These are phyloP conservation scores for Ammopiptanthus mongolicus DNA, from an alignment of 306 rosid genomes.

Conservation along the genomic window DNA sequence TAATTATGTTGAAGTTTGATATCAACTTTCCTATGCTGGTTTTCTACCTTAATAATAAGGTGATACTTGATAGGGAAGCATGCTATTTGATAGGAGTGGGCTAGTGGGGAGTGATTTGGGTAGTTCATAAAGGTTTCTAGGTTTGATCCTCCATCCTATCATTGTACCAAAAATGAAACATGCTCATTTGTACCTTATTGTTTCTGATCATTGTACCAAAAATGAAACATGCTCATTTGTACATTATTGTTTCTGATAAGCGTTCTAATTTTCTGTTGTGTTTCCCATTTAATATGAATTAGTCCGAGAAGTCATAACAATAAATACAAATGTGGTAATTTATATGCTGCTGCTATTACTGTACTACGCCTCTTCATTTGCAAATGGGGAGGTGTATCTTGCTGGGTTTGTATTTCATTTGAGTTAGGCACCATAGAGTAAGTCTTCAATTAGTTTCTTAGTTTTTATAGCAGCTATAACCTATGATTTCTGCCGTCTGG, in stretches of 20 bases:
- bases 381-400: constrained; percentile 2
- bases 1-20: background rate
- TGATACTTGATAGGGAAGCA: background rate
- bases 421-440: background rate
- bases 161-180: background rate
- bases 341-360: background rate
- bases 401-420: constrained; percentile 10
- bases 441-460: background rate
- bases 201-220: background rate
- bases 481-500: background rate
- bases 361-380: background rate
- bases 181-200: background rate
- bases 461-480: background rate
- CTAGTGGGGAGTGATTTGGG: background rate
- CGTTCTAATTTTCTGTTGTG: background rate
- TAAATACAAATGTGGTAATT: background rate
- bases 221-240: background rate
- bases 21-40: background rate
- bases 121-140: background rate
- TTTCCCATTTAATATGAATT: background rate
- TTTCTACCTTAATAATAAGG: background rate
- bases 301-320: background rate
- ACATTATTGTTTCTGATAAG: background rate
- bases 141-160: background rate
- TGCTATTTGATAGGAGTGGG: background rate